Base-by-base conservation (phyloP, 768 basidiomycete genomes). In the Lepiota brunneoincarnata region DNA sequence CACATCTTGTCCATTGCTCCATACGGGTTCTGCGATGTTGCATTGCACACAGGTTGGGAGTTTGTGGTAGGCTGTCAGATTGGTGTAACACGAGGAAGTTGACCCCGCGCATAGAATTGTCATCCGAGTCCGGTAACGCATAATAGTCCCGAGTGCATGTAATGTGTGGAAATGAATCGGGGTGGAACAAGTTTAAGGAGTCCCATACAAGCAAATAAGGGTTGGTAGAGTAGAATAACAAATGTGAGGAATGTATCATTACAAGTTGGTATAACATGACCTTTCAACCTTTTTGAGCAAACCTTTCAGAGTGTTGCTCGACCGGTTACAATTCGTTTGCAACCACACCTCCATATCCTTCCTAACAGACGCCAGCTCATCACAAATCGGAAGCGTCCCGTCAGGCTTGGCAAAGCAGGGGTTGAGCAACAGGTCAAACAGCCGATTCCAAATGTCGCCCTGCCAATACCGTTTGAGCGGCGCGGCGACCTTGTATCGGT, bases 381-480 rank as follows among this genome's bases (percentile, higher is more conserved):
- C 78, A 46, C 78, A 81, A 34, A 98, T 74, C 0, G 96, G 96
- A 39, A 98, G 66, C 14, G 74, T 66, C 15, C 81, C 79, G 49
- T 82, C 82, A 11, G 75, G 64, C 12, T 79, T 75, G 15, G 82
- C 79, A n/a, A 75, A 60, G 35, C 75, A 71, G 1, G 97, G 89
- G 68, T 98, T 98, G 54, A 99, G 83, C 51, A 98, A 71, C 24
- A 88, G 59, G 61, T 95, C 89, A 66, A 99, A 98, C 40, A 97
- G 63, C 49, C 79, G 70, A 31, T 74, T 87, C 93, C 97, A 96
- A 20, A 96, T 69, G 20, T 91, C 88, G 41, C 76, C 80, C 69
- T 98, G 94, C 93, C 97, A 98, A 68, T 99, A 99, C 55, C 97
- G 79, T 66, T 93, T 93, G 63, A 95, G 78, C n/a, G 88, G 81